phyloP scores from a whole-genome alignment of 169 alveolate genomes.

The Cryptosporidium sp. region DNA sequence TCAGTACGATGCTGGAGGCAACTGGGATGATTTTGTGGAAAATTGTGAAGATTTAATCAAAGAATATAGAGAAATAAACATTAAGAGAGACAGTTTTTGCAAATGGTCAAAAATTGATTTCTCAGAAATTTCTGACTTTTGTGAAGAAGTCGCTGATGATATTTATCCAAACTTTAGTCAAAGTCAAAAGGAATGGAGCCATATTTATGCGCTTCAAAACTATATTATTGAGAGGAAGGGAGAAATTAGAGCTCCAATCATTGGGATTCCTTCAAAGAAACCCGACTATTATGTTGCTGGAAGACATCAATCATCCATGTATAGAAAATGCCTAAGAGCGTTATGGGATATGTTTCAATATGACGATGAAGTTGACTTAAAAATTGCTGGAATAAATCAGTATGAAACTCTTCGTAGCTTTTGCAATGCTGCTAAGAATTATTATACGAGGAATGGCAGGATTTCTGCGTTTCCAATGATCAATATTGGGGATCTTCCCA shows the following conservation, averaged over 20 bases:
- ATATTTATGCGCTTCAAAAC: conserved; percentile 37
- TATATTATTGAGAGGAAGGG: conserved; percentile 54
- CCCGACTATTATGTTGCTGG: conserved; percentile 72
- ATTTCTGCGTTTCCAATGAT: conserved; percentile 65
- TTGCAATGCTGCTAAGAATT: conserved; percentile 73
- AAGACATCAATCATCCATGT: conserved; percentile 68
- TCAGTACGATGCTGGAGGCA: conserved; percentile 53
- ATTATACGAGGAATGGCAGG: conserved; percentile 58
- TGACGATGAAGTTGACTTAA: conserved; percentile 60
- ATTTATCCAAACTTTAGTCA: conserved; percentile 49
- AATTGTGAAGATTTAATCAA: conserved; percentile 49
- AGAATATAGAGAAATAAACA: background rate
- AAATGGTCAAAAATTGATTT: conserved; percentile 39
- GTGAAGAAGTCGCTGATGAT: conserved; percentile 71
- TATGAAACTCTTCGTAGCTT: conserved; percentile 72
- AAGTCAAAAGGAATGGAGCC: conserved; percentile 46
- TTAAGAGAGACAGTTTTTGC: background rate
- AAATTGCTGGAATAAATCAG: conserved; percentile 60
- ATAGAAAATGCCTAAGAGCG: conserved; percentile 71
- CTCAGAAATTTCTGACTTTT: conserved; percentile 62
- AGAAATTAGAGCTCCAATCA: conserved; percentile 34
- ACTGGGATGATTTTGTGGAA: conserved; percentile 67
- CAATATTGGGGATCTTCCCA: conserved; percentile 33
- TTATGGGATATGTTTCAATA: conserved; percentile 75
- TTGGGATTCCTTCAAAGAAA: conserved; percentile 50